Conservation (phyloP, 768 basidiomycete genomes). For the Collybiopsis luxurians region DNA sequence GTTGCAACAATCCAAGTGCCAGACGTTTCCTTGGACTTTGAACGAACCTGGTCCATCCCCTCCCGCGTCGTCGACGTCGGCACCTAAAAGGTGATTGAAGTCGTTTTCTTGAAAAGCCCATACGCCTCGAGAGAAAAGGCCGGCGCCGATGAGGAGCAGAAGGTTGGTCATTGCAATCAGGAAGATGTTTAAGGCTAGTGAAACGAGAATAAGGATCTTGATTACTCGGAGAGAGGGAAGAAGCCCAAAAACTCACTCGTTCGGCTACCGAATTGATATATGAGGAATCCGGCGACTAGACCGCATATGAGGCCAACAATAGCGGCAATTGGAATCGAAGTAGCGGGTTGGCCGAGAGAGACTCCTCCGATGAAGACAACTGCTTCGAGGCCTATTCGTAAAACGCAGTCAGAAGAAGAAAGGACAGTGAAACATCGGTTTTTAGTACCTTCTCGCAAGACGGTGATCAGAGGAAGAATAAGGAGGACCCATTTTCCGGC, state of each 20-base stretch:
- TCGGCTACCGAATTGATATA: conserved; percentile 79
- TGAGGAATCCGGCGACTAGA: conserved; percentile 65
- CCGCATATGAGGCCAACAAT: conserved; percentile 84
- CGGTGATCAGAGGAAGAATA: conserved; percentile 86
- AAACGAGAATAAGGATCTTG: neutral
- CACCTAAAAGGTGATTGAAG: conserved; percentile 69
- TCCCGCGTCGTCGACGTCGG: conserved; percentile 61
- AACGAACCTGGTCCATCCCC: conserved; percentile 85
- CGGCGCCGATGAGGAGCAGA: conserved; percentile 90
- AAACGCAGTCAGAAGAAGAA: neutral
- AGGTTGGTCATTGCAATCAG: conserved; percentile 90
- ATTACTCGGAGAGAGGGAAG: neutral
- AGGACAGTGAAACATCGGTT: neutral
- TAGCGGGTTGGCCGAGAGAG: conserved; percentile 77
- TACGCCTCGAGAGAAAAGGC: conserved; percentile 81
- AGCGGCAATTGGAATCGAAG: conserved; percentile 86
- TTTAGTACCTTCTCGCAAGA: conserved; percentile 78
- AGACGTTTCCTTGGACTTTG: conserved; percentile 78
- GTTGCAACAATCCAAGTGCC: conserved; percentile 84
- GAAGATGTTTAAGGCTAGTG: conserved; percentile 74
- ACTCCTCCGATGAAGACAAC: conserved; percentile 95
- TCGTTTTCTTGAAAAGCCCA: conserved; percentile 68
- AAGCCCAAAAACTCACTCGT: conserved; percentile 53
- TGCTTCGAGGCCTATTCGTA: conserved; percentile 81
- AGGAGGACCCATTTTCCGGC: conserved; percentile 87